Base-by-base conservation (phyloP, 441 rosid genomes). In the Adansonia gregorii region DNA sequence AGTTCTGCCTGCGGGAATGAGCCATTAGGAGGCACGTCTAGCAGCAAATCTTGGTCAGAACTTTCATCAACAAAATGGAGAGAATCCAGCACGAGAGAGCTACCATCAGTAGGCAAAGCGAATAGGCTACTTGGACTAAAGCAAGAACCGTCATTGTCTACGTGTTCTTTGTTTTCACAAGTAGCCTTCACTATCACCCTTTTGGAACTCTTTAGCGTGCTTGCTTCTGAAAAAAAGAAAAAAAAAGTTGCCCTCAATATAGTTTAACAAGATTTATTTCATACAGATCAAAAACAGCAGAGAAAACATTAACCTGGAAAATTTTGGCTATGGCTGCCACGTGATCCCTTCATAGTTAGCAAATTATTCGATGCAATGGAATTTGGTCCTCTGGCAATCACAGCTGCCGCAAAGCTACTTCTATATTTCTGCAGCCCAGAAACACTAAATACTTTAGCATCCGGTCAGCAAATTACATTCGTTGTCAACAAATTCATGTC, bases 1-100 rank as follows among this genome's bases (percentile, higher is more conserved):
- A 96, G 94, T 84, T 96, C 99, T 54, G 98, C 98, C 84, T 90
- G 94, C 54, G 95, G 90, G 78, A 94, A 96, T 31, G 92, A 94
- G 73, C 91, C 83, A 14, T 91, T 89, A 76, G 91, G 91, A 24
- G 99, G 98, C 83, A 94, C 89, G 31, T 96, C 94, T 76, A 96
- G 77, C 79, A 95, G 95, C 78, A 94, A 86, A 78, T 94, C 97
- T 79, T 91, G 94, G 76, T 93, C 93, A 15, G 86, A 87, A 75
- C 82, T 89, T 76, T 89, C 92, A 76, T 87, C 88, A 6, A 79
- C 84, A 76, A 84, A 91, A 80, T 79, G 80, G 59, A 86, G 85
- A 65, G 91, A 79, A 83, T 93, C 97, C 82, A 89, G 87, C 89
- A 80, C 78, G 52, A 88, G 81, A 69, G 93, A 80, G 80, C 90